Evolutionary conservation across 2,329 filamentous ascomycete genomes (phyloP).

Genomic region (Exophiala oligosperma): DNA sequence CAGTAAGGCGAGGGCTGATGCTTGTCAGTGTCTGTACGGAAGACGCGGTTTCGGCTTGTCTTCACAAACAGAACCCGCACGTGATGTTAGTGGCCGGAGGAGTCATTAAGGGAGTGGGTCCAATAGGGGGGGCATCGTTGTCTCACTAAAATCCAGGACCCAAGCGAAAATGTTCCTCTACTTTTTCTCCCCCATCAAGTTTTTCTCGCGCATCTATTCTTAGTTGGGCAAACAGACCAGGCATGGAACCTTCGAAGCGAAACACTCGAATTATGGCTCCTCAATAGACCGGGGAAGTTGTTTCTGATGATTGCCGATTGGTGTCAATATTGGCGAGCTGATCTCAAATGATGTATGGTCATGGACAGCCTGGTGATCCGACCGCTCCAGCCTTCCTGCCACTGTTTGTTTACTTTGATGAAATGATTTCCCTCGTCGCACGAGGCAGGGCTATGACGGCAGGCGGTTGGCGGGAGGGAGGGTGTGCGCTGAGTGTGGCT

Average conservation of each 20-base stretch:
- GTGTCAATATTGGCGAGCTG: neutral
- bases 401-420: neutral
- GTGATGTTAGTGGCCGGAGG: neutral
- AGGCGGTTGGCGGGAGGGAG: neutral
- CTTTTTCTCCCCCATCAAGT: slow-evolving; percentile 1
- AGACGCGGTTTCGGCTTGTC: too few species aligned
- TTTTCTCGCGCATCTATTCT: neutral
- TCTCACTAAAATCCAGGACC: neutral
- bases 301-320: neutral
- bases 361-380: neutral
- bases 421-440: neutral
- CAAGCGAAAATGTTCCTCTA: neutral
- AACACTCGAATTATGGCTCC: neutral
- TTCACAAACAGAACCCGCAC: neutral
- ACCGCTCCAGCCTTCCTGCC: neutral
- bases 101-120: neutral
- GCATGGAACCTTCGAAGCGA: neutral
- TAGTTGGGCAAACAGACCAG: neutral
- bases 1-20: too few species aligned
- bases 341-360: neutral
- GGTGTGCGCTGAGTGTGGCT: neutral
- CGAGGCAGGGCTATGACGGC: neutral
- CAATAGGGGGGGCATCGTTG: neutral
- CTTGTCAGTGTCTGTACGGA: too few species aligned
- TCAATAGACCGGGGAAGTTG: neutral